Evolutionary conservation across 2,329 filamentous ascomycete species (phyloP).

Genomic region (Colletotrichum coccodes): DNA sequence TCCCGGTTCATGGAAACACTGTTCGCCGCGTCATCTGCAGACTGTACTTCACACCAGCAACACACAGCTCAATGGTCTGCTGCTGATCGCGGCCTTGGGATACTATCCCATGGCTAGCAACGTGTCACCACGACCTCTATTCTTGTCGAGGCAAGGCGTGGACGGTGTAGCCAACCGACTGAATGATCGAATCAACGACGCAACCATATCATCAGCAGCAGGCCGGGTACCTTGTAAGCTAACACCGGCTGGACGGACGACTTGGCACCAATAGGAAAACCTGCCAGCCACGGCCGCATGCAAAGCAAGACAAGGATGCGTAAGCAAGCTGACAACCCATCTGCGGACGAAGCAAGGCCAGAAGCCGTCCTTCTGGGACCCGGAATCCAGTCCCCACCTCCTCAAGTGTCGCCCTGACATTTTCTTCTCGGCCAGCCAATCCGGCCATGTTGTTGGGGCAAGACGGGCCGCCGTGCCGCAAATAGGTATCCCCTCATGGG

Average conservation of each 20-base stretch:
- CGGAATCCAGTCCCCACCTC: constrained; percentile 21
- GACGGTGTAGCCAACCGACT: not conserved
- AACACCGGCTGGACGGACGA: not conserved
- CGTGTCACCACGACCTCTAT: not conserved
- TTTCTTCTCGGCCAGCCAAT: constrained; percentile 23
- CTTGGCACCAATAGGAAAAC: not conserved
- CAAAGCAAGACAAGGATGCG: not conserved
- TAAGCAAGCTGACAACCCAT: not conserved
- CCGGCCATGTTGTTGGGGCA: not conserved
- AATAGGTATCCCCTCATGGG: not conserved
- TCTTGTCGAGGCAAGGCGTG: not conserved
- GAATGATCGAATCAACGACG: not conserved
- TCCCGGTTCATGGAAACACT: constrained; percentile 19
- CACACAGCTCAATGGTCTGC: not conserved
- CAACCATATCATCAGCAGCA: not conserved
- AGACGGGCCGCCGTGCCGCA: constrained; percentile 25
- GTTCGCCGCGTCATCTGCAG: constrained; percentile 7
- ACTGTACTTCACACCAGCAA: not conserved
- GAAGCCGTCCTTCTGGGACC: constrained; percentile 19
- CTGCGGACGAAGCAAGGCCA: not conserved
- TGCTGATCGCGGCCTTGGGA: not conserved
- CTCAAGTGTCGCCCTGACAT: not conserved
- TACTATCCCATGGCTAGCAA: not conserved
- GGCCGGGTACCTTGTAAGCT: not conserved
- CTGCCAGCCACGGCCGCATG: not conserved